Evolutionary conservation across 2,329 filamentous ascomycete species (phyloP).

Genomic region (Trematosphaeria pertusa): DNA sequence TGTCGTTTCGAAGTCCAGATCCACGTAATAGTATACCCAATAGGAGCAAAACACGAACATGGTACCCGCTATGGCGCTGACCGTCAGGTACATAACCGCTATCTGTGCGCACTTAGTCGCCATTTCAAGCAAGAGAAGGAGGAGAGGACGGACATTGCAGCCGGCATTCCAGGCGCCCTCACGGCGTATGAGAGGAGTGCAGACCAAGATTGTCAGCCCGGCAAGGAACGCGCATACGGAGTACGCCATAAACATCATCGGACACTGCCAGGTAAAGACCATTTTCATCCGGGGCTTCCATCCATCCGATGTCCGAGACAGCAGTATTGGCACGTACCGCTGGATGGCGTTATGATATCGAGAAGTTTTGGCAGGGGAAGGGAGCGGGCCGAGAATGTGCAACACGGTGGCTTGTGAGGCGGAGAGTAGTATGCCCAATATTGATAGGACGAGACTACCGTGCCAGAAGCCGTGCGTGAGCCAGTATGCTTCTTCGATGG

Average conservation of each 20-base stretch:
- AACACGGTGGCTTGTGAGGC: conserved; percentile 15
- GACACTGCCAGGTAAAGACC: conserved; percentile 22
- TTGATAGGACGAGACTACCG: conserved; percentile 14
- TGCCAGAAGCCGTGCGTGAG: conserved; percentile 22
- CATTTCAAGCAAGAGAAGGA: too few species aligned
- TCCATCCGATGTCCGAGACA: background rate
- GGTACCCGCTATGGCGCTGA: conserved; percentile 3
- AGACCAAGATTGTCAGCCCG: conserved; percentile 10
- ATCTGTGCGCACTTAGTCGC: too few species aligned
- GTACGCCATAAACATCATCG: conserved; percentile 24
- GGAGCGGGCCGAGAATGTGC: conserved; percentile 9
- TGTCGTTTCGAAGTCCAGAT: conserved; percentile 1
- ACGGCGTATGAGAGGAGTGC: conserved; percentile 7
- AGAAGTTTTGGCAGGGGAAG: background rate
- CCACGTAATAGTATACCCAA: conserved; percentile 16
- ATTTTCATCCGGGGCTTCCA: conserved; percentile 14
- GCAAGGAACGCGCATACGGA: conserved; percentile 16
- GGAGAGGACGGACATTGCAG: conserved; percentile 10
- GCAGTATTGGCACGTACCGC: conserved; percentile 8
- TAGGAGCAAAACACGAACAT: conserved; percentile 15
- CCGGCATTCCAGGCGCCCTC: conserved; percentile 5
- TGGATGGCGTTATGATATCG: background rate
- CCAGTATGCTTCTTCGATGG: conserved; percentile 19
- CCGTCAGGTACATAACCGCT: conserved; percentile 13
- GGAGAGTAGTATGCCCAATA: conserved; percentile 17